Evolutionary conservation across 805 yeast genomes (phyloP), one percentile per base, ranked within the genome.

Genomic region (Wickerhamiella alocasiicola): DNA sequence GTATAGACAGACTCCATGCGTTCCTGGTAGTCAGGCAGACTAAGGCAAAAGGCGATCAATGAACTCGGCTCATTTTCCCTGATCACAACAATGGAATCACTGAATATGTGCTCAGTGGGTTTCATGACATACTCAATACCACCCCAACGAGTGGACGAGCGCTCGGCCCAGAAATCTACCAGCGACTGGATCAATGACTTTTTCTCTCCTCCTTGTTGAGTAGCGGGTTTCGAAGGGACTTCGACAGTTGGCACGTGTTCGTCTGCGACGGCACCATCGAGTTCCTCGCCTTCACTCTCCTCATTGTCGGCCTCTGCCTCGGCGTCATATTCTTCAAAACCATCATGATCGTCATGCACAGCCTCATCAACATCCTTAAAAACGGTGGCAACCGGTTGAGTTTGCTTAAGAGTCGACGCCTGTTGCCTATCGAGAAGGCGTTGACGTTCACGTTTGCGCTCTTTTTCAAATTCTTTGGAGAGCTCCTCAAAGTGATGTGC

Each of bases 61-160:
- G 97, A 87, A 51, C 93, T 80, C 7, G 97, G 98, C 56, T 91
- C 99, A 57, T 84, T 95, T 53, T 91, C 99, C 38, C 98, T 66
- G 7, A 91, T 88, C 44, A 91, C 78, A 16, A 91, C 94, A 57
- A 82, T 84, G 6, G 94, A 82, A 55, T 93, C 97, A 15, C 83
- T 84, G 64, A 91, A 91, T 1, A 88, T 74, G 56, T 91, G 97
- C 55, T 91, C 97, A 0, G 79, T 70, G 0, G 85, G 70, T 2
- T 61, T 69, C 41, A 87, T 65, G 1, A 97, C 95, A 59, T 85
- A 87, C 15, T 73, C 78, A 25, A 91, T 64, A 0, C 95, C 94
- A 49, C 82, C 85, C 97, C 97, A 93, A 16, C 91, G 68, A 1
- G 93, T 79, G 0, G 96, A 91, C 1, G 97, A 82, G 52, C 98